Base-by-base conservation (phyloP, 2,329 filamentous ascomycete species). In the Talaromyces funiculosus region DNA sequence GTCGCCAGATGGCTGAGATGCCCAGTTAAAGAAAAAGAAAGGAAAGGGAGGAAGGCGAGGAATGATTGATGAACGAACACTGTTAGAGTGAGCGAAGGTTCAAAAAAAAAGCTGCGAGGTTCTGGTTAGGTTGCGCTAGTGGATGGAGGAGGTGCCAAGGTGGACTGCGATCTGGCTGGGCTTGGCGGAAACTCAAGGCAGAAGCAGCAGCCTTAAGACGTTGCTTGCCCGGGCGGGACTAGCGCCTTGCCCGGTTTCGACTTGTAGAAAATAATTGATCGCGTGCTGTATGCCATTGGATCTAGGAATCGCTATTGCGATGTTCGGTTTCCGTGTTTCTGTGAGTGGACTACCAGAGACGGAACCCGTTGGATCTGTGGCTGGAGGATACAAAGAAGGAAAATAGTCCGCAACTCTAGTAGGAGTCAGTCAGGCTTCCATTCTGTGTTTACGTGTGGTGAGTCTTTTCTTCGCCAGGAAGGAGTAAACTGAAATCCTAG, bases 1-100 rank as follows among this genome's bases (percentile, higher is more conserved):
- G 29, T 26, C 14, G 18, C 29, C 42, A 49, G 35, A n/a, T 35
- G 43, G 38, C 53, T 62, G 62, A 61, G 64, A 62, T 61, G 60
- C 59, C 58, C 57, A 63, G 64, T 63, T 47, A 66, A 66, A 65
- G 64, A 68, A 65, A 65, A 65, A 66, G 49, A 61, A 64, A 53
- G 18, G 40, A 40, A 54, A 7, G 16, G 18, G 16, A 12, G 51
- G 29, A 40, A 10, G 51, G 31, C 29, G 49, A 53, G n/a, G 49
- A 40, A 35, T 38, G 53, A 59, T 20, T 53, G 45, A 59, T 51
- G 16, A 35, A 47, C 24, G 16, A 24, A 57, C n/a, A n/a, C 24
- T n/a, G n/a, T n/a, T 18, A 6, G 42, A 42, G 8, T n/a, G 31
- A 57, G 29, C 20, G 40, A 35, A 31, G 54, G 40, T 12, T 22